Evolutionary conservation across 2,329 filamentous ascomycete species (phyloP).

Genomic region (Thermothelomyces thermophilus): DNA sequence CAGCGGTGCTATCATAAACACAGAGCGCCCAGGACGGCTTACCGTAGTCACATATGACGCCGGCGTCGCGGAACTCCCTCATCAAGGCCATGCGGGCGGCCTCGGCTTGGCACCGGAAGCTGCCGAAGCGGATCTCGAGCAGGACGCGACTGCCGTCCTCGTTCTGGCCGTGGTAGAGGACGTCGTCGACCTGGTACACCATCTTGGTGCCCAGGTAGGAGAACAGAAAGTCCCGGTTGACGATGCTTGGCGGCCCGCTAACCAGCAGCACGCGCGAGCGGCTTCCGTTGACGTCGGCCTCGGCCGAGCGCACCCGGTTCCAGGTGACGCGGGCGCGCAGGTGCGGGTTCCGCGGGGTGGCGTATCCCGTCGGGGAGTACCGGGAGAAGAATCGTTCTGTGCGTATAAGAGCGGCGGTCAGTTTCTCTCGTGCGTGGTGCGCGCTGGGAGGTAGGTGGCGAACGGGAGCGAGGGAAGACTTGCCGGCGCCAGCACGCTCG

Average conservation of each 20-base stretch:
- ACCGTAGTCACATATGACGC: constrained; percentile 22
- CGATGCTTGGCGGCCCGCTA: constrained; percentile 37
- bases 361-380: constrained; percentile 32
- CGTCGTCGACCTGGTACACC: constrained; percentile 41
- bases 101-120: constrained; percentile 49
- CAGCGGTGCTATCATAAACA: too few species aligned
- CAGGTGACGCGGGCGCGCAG: constrained; percentile 33
- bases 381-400: constrained; percentile 28
- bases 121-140: constrained; percentile 47
- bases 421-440: neutral
- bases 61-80: constrained; percentile 23
- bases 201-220: constrained; percentile 39
- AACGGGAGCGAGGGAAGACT: neutral
- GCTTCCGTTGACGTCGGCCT: constrained; percentile 25
- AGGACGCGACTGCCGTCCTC: constrained; percentile 10
- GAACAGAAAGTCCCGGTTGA: constrained; percentile 37
- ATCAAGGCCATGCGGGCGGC: constrained; percentile 34
- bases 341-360: constrained; percentile 24
- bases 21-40: neutral
- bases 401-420: neutral
- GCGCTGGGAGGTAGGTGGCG: too few species aligned
- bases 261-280: constrained; percentile 46
- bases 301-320: constrained; percentile 43
- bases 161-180: constrained; percentile 20
- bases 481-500: constrained; percentile 32